A percentile compares a stretch with the other conserved stretches of the same genome.
Evolutionary conservation across 2,329 filamentous ascomycete genomes (phyloP).

Genomic region (Drechslerella stenobrocha): DNA sequence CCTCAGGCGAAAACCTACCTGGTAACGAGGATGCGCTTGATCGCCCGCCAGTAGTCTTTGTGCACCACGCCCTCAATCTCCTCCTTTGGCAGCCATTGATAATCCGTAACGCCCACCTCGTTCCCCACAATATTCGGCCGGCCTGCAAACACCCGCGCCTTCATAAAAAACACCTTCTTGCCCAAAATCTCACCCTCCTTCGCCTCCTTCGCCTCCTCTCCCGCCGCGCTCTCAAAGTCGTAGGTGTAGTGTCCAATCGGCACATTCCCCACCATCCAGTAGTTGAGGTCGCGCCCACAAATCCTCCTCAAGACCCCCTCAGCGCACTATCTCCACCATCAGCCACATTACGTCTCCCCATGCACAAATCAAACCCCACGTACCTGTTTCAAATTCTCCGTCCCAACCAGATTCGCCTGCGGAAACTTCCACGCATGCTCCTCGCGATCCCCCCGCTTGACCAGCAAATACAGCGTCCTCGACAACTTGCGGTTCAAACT

Average conservation of each 20-base stretch:
- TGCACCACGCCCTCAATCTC: conserved; percentile 73
- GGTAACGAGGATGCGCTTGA: conserved; percentile 77
- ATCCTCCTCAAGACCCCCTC: conserved; percentile 74
- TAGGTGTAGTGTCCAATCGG: conserved; percentile 78
- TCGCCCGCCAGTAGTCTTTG: conserved; percentile 70
- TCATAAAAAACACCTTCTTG: conserved; percentile 92
- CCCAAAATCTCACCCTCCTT: conserved; percentile 60
- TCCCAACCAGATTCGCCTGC: conserved; percentile 67
- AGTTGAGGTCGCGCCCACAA: conserved; percentile 95
- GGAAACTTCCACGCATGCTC: conserved; percentile 75
- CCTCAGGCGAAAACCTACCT: conserved; percentile 19
- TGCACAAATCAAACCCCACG: conserved; percentile 56
- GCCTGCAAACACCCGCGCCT: conserved; percentile 94
- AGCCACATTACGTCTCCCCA: not conserved
- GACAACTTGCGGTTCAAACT: conserved; percentile 79
- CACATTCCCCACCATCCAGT: conserved; percentile 90
- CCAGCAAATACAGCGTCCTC: conserved; percentile 82
- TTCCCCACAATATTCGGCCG: conserved; percentile 79
- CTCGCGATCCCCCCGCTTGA: conserved; percentile 69
- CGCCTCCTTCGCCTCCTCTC: conserved; percentile 53
- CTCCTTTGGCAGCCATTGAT: conserved; percentile 88
- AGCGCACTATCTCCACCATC: conserved; percentile 67
- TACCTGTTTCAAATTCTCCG: conserved; percentile 82
- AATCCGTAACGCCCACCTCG: conserved; percentile 73
- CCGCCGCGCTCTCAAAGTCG: conserved; percentile 59